These are phyloP conservation scores for Schrenkiella parvula DNA, from an alignment of 345 rosid species.

Conservation along the genomic window DNA sequence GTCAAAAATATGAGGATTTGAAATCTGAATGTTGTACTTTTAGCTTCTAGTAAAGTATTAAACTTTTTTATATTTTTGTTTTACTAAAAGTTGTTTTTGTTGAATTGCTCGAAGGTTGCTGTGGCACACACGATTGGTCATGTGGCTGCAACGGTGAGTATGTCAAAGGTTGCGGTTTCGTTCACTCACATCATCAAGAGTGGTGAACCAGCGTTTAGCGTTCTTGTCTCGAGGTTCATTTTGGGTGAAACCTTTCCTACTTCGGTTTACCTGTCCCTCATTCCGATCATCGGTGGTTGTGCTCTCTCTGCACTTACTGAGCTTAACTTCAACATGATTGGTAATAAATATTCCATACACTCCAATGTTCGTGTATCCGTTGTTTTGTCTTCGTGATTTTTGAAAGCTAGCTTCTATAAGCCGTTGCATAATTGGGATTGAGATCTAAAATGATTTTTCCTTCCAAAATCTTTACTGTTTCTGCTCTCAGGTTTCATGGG, in stretches of 20 bases:
- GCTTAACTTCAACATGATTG: constrained; percentile 97
- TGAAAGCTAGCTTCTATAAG: background rate
- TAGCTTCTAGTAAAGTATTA: background rate
- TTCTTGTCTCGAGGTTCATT: constrained; percentile 79
- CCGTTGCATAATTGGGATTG: background rate
- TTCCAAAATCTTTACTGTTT: background rate
- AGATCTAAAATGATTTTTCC: background rate
- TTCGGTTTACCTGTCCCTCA: constrained; percentile 75
- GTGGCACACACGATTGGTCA: constrained; percentile 99
- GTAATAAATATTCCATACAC: constrained; percentile 37
- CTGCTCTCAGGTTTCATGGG: constrained; percentile 87
- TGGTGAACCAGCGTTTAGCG: constrained; percentile 98
- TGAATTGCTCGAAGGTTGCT: constrained; percentile 59
- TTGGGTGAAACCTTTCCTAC: constrained; percentile 86
- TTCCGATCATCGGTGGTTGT: constrained; percentile 99
- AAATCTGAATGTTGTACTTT: background rate
- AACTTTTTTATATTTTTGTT: background rate
- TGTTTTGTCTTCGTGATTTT: background rate
- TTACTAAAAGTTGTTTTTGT: constrained; percentile 14
- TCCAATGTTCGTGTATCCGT: background rate
- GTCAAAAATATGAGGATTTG: background rate
- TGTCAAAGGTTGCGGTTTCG: constrained; percentile 99
- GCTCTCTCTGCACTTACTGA: constrained; percentile 94
- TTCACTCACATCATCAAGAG: constrained; percentile 99
- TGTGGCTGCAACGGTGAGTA: constrained; percentile 98